Conservation (phyloP, 1,284 basidiomycete species). For the Xanthoconium separans region DNA sequence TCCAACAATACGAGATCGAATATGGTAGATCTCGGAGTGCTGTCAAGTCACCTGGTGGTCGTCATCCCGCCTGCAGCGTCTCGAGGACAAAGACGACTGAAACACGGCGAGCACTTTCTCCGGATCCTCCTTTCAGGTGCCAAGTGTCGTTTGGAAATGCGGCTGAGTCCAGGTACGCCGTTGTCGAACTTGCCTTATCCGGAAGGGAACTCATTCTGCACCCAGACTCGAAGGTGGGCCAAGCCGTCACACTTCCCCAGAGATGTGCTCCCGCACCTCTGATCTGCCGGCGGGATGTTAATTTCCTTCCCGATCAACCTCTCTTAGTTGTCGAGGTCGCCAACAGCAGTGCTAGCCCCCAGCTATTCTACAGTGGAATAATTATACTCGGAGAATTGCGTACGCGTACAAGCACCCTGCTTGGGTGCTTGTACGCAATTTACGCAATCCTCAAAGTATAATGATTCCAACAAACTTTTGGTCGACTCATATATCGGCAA, state of each 20-base stretch:
- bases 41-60: neutral
- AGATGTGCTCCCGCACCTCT: neutral
- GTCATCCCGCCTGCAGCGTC: neutral
- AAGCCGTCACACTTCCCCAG: neutral
- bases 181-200: slow-evolving; percentile 12
- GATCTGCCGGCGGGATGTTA: slow-evolving; percentile 1
- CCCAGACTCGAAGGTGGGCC: neutral
- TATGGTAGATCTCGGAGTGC: slow-evolving; percentile 4
- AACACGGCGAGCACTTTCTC: slow-evolving; percentile 3
- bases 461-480: slow-evolving; percentile 1
- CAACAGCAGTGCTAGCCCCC: too few relatives aligned
- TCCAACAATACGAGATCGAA: slow-evolving; percentile 12
- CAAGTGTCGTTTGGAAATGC: slow-evolving; percentile 3
- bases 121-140: slow-evolving; percentile 4
- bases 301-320: neutral
- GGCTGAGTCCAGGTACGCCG: slow-evolving; percentile 9
- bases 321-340: neutral
- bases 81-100: slow-evolving; percentile 7
- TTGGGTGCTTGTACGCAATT: too few relatives aligned
- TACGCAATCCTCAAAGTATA: neutral
- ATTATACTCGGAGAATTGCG: neutral
- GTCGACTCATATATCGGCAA: too few relatives aligned
- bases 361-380: too few relatives aligned
- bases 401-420: too few relatives aligned
- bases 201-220: neutral